Conservation (phyloP, 75 land plant genomes). For the Isoetes taiwanensis region DNA sequence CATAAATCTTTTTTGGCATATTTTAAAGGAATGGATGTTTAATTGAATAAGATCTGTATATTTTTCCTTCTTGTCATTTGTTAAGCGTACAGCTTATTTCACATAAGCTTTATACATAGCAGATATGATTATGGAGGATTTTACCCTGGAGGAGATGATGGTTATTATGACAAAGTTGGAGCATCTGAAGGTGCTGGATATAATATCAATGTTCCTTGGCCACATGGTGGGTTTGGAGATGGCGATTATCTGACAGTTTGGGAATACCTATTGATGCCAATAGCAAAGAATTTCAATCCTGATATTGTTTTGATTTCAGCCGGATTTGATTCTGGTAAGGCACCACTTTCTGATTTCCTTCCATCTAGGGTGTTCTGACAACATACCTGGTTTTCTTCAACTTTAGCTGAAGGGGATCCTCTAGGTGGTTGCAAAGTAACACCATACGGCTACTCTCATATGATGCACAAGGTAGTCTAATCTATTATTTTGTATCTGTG, state of each 20-base stretch:
- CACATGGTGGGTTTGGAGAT: slow-evolving; percentile 69
- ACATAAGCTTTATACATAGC: too few relatives aligned
- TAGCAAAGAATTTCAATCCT: slow-evolving; percentile 56
- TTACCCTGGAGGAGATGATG: slow-evolving; percentile 66
- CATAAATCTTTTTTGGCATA: too few relatives aligned
- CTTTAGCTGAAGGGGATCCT: slow-evolving; percentile 66
- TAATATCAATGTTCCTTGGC: slow-evolving; percentile 93
- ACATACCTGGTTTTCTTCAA: background rate
- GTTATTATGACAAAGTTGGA: slow-evolving; percentile 47
- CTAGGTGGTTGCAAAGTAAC: slow-evolving; percentile 68
- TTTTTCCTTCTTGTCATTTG: too few relatives aligned
- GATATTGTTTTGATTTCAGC: slow-evolving; percentile 71
- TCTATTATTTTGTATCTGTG: too few relatives aligned
- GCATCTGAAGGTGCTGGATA: slow-evolving; percentile 59
- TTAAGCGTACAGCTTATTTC: too few relatives aligned
- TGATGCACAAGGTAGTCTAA: slow-evolving; percentile 49
- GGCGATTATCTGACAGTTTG: slow-evolving; percentile 84
- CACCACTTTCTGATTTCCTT: background rate
- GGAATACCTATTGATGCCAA: slow-evolving; percentile 74
- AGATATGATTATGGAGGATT: slow-evolving; percentile 69
- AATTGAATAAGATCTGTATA: too few relatives aligned
- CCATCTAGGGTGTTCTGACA: background rate
- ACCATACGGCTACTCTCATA: slow-evolving; percentile 56
- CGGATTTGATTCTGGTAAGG: slow-evolving; percentile 91
- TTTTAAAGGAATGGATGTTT: too few relatives aligned